Conservation (phyloP, 2,329 filamentous ascomycete genomes). For the Thielaviopsis ethacetica region DNA sequence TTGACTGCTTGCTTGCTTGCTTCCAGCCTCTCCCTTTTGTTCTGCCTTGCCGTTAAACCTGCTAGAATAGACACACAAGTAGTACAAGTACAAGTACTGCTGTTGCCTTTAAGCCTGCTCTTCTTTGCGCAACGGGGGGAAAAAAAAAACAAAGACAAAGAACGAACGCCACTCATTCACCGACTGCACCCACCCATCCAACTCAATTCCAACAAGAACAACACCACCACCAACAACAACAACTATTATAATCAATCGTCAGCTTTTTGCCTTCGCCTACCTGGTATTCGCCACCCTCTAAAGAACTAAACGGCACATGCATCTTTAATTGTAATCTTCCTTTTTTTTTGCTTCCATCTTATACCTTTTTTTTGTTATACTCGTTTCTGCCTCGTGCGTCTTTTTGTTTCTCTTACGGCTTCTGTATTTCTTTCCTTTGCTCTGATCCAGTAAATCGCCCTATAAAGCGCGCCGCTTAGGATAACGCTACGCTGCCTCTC, state of each 20-base stretch:
- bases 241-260: not conserved
- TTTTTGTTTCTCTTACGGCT: not conserved
- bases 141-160: not conserved
- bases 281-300: not conserved
- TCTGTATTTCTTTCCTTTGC: not conserved
- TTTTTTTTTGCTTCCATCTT: not conserved
- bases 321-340: not conserved
- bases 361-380: too few relatives aligned
- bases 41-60: not conserved
- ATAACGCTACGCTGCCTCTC: not conserved
- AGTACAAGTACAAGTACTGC: too few relatives aligned
- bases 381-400: not conserved
- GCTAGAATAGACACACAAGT: too few relatives aligned
- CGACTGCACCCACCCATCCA: not conserved
- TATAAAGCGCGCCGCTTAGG: not conserved
- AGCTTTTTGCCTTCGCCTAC: not conserved
- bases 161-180: not conserved
- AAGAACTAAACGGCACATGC: not conserved
- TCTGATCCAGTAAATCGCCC: not conserved
- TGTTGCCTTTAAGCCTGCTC: too few relatives aligned
- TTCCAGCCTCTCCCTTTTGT: not conserved
- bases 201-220: too few relatives aligned
- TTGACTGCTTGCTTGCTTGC: not conserved
- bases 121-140: not conserved
- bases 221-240: too few relatives aligned